A percentile compares a stretch with the other conserved stretches of the same genome.
Evolutionary conservation across 2,329 filamentous ascomycete genomes (phyloP).

Genomic region (Didymella glomerata): DNA sequence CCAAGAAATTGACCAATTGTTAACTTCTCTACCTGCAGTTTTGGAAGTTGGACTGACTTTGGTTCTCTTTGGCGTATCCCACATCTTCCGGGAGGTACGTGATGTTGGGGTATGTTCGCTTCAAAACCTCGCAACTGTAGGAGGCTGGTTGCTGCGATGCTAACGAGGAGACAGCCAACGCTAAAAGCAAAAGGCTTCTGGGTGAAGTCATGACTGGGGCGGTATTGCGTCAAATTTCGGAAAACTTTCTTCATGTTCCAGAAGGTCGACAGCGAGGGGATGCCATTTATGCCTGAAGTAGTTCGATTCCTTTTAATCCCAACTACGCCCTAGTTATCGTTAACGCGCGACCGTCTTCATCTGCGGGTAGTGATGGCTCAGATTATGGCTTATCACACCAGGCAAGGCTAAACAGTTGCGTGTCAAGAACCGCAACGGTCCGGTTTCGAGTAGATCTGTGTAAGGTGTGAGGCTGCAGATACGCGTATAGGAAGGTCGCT

Average conservation of each 20-base stretch:
- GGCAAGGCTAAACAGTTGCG: constrained; percentile 6
- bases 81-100: not conserved
- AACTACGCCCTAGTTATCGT: not conserved
- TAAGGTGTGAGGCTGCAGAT: not conserved
- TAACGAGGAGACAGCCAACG: not conserved
- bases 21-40: not conserved
- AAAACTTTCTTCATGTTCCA: not conserved
- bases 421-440: constrained; percentile 7
- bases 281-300: not conserved
- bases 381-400: not conserved
- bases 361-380: not conserved
- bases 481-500: not conserved
- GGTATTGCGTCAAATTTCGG: not conserved
- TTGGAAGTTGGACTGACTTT: not conserved
- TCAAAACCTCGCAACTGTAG: not conserved
- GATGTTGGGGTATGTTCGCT: not conserved
- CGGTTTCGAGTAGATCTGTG: constrained; percentile 1
- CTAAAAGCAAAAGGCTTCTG: not conserved
- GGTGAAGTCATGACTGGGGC: not conserved
- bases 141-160: not conserved
- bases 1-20: not conserved
- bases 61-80: not conserved
- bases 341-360: constrained; percentile 1
- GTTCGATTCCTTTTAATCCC: not conserved
- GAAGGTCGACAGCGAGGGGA: not conserved